A percentile compares a stretch with the other conserved stretches of the same genome.
Evolutionary conservation across 2,329 filamentous ascomycete species (phyloP).

Genomic region (Diaporthe sp.): DNA sequence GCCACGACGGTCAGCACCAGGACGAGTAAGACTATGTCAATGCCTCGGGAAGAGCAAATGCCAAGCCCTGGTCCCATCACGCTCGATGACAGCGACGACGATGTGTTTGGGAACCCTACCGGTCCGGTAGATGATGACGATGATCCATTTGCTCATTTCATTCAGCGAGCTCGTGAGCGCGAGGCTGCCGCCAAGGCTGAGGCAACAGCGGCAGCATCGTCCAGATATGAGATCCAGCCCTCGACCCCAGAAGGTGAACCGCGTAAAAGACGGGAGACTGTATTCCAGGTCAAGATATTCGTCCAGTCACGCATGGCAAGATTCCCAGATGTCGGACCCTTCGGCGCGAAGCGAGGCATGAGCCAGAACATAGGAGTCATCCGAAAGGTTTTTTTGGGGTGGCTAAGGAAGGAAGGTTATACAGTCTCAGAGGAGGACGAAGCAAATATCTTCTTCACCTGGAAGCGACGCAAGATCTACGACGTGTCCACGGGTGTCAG

Average conservation of each 20-base stretch:
- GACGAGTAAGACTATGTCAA: conserved; percentile 35
- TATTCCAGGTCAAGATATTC: conserved; percentile 67
- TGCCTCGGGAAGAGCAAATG: conserved; percentile 19
- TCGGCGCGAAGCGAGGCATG: conserved; percentile 35
- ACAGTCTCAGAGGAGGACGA: conserved; percentile 51
- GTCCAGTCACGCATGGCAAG: conserved; percentile 77
- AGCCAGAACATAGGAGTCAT: conserved; percentile 36
- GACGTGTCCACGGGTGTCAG: conserved; percentile 80
- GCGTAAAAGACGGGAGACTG: background rate
- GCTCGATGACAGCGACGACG: conserved; percentile 44
- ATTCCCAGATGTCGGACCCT: conserved; percentile 38
- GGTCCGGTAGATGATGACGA: conserved; percentile 54
- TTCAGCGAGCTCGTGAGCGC: conserved; percentile 58
- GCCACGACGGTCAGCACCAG: conserved; percentile 15
- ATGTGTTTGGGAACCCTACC: conserved; percentile 20
- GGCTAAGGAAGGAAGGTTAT: background rate
- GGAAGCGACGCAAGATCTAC: conserved; percentile 80
- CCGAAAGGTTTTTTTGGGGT: conserved; percentile 18
- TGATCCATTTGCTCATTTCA: conserved; percentile 62
- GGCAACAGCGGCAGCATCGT: conserved; percentile 44
- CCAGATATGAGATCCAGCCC: conserved; percentile 40
- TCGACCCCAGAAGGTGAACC: background rate
- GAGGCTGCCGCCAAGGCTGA: conserved; percentile 46
- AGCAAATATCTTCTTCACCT: conserved; percentile 80
- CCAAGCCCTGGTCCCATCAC: conserved; percentile 39